These are phyloP conservation scores for Vaccinium myrtillus DNA, from an alignment of 148 eudicot genomes.

Conservation along the genomic window DNA sequence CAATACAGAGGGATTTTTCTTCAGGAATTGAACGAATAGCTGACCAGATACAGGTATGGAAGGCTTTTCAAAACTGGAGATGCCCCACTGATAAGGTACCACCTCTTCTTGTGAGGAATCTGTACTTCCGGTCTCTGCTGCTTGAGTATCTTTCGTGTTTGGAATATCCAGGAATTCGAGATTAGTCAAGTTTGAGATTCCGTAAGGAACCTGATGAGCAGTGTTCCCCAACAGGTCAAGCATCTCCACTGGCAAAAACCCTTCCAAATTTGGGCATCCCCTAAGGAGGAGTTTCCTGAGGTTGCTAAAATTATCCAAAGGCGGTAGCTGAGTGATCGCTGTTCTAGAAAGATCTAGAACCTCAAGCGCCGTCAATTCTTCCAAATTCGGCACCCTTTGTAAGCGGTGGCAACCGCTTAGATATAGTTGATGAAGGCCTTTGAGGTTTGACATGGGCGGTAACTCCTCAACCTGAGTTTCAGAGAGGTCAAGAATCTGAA, in stretches of 20 bases:
- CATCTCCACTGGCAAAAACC: neutral
- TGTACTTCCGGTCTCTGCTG: neutral
- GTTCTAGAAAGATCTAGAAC: slow-evolving; percentile 36
- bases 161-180: slow-evolving; percentile 33
- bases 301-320: neutral
- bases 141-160: neutral
- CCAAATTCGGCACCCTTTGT: slow-evolving; percentile 16
- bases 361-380: slow-evolving; percentile 21
- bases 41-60: slow-evolving; percentile 5
- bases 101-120: neutral
- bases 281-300: slow-evolving; percentile 23
- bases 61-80: slow-evolving; percentile 21
- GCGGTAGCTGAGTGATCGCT: neutral
- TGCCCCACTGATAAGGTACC: neutral
- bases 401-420: slow-evolving; percentile 23
- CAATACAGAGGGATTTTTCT: slow-evolving; percentile 9
- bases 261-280: slow-evolving; percentile 12
- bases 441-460: slow-evolving; percentile 30
- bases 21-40: slow-evolving; percentile 12
- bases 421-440: slow-evolving; percentile 19
- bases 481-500: slow-evolving; percentile 32
- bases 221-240: neutral
- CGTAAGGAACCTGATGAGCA: slow-evolving; percentile 16
- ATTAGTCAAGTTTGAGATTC: slow-evolving; percentile 20
- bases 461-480: slow-evolving; percentile 22